Evolutionary conservation across 768 basidiomycete species (phyloP).

Genomic region (Royoungia palumana): DNA sequence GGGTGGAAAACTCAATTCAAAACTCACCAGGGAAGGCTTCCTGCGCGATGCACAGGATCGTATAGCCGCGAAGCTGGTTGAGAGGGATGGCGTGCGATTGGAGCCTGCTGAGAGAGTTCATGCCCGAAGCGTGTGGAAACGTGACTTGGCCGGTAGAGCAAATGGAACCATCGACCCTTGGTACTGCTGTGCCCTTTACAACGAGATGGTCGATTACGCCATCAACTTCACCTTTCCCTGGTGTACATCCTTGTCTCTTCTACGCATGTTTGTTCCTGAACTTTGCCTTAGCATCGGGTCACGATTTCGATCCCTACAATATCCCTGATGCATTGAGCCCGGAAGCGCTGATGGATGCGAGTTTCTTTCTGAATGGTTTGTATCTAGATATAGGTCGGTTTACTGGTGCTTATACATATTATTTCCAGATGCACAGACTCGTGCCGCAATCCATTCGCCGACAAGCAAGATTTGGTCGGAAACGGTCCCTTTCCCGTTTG

Average conservation of each 20-base stretch:
- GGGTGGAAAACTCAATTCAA: background rate
- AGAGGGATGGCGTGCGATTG: constrained; percentile 12
- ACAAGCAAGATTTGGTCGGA: constrained; percentile 48
- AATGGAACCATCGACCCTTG: constrained; percentile 56
- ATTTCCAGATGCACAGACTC: constrained; percentile 44
- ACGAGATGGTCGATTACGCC: constrained; percentile 65
- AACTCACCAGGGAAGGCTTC: constrained; percentile 7
- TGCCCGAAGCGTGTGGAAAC: constrained; percentile 34
- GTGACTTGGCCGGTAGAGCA: constrained; percentile 44
- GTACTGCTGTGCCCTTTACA: constrained; percentile 58
- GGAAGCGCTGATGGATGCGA: constrained; percentile 43
- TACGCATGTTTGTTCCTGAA: too few relatives aligned
- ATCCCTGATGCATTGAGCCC: constrained; percentile 44
- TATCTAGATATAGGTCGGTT: constrained; percentile 41
- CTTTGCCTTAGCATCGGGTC: background rate
- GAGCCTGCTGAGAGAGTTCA: constrained; percentile 19
- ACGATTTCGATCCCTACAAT: constrained; percentile 43
- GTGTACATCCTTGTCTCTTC: constrained; percentile 28
- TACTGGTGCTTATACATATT: constrained; percentile 36
- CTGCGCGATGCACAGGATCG: constrained; percentile 12
- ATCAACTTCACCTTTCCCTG: constrained; percentile 64
- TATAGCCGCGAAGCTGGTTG: constrained; percentile 8
- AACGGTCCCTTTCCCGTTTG: constrained; percentile 24
- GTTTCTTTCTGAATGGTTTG: constrained; percentile 53
- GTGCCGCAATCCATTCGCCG: constrained; percentile 64